phyloP scores from a whole-genome alignment of 345 rosid genomes.

The Triadica sebifera region DNA sequence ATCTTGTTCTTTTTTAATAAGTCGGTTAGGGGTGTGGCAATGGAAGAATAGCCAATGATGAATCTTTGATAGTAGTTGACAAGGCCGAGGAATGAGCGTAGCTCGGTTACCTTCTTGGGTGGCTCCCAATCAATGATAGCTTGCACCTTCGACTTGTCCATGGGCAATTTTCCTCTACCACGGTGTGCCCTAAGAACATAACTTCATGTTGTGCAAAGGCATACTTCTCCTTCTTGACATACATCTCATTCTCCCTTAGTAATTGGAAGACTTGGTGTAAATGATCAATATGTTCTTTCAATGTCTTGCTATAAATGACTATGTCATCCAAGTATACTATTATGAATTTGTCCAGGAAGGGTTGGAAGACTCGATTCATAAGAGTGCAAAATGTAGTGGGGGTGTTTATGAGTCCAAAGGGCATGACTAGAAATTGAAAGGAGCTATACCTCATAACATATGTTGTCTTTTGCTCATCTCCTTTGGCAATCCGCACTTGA shows the following conservation, averaged over 20 bases:
- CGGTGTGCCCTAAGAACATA: not conserved
- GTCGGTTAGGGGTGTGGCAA: not conserved
- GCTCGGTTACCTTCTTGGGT: no score
- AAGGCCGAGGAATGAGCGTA: not conserved
- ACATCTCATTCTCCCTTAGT: not conserved
- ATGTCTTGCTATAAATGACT: not conserved
- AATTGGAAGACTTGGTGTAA: not conserved
- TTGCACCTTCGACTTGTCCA: not conserved
- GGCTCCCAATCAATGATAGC: not conserved
- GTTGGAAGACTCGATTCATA: no score
- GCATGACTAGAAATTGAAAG: no score
- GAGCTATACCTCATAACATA: no score
- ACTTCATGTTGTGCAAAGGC: not conserved
- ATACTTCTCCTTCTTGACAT: conserved; percentile 10
- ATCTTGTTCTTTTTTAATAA: not conserved
- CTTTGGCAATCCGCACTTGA: no score
- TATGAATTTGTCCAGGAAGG: no score
- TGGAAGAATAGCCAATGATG: not conserved
- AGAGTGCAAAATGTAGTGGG: no score
- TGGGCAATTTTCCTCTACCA: not conserved
- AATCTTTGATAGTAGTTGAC: conserved; percentile 5
- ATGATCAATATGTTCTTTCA: not conserved
- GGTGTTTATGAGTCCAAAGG: no score
- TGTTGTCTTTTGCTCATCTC: no score
- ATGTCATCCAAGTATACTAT: no score